phyloP scores from a whole-genome alignment of 352 stramenopile genomes.

The Achlya hypogyna region DNA sequence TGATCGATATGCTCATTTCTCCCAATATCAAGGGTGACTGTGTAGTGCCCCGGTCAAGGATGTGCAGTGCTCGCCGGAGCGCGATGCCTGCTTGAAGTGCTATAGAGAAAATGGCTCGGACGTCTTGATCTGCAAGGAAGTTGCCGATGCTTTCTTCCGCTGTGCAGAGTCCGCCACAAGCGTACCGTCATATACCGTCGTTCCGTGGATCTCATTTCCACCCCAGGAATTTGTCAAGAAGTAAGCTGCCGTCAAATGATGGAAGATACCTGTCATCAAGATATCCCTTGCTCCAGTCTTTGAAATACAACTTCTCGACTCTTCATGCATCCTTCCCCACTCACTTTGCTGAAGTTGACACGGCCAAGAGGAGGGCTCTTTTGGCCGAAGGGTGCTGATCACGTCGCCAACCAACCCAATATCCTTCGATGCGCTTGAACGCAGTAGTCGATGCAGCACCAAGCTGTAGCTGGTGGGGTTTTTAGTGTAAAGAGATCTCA shows the following conservation, averaged over 20 bases:
- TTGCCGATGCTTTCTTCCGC: constrained; percentile 74
- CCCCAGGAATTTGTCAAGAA: constrained; percentile 21
- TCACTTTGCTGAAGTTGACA: too few species aligned
- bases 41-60: constrained; percentile 55
- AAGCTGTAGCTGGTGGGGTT: too few species aligned
- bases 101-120: constrained; percentile 77
- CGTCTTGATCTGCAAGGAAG: constrained; percentile 77
- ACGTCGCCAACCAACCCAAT: too few species aligned
- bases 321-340: too few species aligned
- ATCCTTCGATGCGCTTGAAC: too few species aligned
- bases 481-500: too few species aligned
- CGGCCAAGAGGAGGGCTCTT: too few species aligned
- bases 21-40: not conserved
- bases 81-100: constrained; percentile 73
- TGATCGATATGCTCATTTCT: not conserved
- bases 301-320: too few species aligned
- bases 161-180: constrained; percentile 77
- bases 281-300: too few species aligned
- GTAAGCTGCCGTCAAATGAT: not conserved
- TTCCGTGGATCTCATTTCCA: not conserved
- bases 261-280: not conserved
- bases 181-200: constrained; percentile 22
- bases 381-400: too few species aligned
- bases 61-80: constrained; percentile 70
- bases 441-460: too few species aligned